Percentiles rank a stretch among this genome's conserved stretches.
phyloP scores from a whole-genome alignment of 768 basidiomycete species.

The Pleurotus djamor region DNA sequence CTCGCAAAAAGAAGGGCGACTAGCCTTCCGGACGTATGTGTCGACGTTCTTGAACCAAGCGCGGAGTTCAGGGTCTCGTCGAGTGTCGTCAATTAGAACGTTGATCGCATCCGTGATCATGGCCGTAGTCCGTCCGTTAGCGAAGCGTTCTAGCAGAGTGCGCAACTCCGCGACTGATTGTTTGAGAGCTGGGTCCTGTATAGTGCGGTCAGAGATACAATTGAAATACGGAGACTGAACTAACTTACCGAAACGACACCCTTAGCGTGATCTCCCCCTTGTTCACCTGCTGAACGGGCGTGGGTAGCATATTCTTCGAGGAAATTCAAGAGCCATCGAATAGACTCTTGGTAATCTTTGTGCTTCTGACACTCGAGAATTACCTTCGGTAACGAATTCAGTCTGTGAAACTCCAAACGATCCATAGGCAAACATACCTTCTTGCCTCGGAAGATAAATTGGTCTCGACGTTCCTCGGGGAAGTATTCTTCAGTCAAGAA shows the following conservation, averaged over 20 bases:
- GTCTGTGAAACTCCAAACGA: neutral
- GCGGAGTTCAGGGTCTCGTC: slow-evolving; percentile 70
- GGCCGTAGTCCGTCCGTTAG: slow-evolving; percentile 67
- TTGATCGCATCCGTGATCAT: slow-evolving; percentile 68
- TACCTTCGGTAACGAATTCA: slow-evolving; percentile 35
- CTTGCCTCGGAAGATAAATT: slow-evolving; percentile 91
- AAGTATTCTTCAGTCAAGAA: slow-evolving; percentile 84
- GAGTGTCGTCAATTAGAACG: slow-evolving; percentile 70
- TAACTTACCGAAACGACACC: slow-evolving; percentile 23
- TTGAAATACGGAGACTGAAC: neutral
- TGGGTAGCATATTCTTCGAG: slow-evolving; percentile 62
- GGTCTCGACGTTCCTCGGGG: slow-evolving; percentile 87
- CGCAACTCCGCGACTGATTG: slow-evolving; percentile 63
- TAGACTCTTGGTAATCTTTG: slow-evolving; percentile 81
- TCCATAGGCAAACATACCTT: slow-evolving; percentile 48
- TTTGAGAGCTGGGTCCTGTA: slow-evolving; percentile 50
- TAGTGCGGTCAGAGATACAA: neutral
- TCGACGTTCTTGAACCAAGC: slow-evolving; percentile 70
- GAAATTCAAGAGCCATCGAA: slow-evolving; percentile 69
- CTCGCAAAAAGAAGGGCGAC: slow-evolving; percentile 8
- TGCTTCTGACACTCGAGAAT: slow-evolving; percentile 93
- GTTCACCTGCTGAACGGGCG: slow-evolving; percentile 28
- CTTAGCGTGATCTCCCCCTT: slow-evolving; percentile 16
- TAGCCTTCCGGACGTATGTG: slow-evolving; percentile 62
- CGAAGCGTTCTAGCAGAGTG: slow-evolving; percentile 88